These are phyloP conservation scores for Petrea volubilis DNA, from an alignment of 257 asterid genomes.

Conservation along the genomic window DNA sequence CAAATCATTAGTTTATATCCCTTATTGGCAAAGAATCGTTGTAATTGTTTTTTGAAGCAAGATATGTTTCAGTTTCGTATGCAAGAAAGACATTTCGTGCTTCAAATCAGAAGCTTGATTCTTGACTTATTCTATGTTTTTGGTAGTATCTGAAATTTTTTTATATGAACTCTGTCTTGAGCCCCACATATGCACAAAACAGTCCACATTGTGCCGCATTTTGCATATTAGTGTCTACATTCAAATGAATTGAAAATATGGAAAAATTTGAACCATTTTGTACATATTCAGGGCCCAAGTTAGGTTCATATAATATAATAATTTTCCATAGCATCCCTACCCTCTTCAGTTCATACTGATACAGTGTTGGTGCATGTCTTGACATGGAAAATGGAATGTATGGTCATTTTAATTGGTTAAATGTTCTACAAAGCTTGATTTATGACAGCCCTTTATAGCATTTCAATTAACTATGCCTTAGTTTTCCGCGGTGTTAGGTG, in stretches of 20 bases:
- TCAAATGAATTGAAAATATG: no score
- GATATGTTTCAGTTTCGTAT: constrained; percentile 4
- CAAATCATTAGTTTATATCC: neutral
- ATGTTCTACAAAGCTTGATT: constrained; percentile 11
- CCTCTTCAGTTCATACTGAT: neutral
- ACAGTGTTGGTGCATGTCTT: neutral
- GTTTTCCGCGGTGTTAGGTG: constrained; percentile 52
- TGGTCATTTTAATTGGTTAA: neutral
- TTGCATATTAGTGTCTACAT: no score
- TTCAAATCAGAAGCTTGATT: neutral
- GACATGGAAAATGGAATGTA: neutral
- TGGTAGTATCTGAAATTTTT: neutral
- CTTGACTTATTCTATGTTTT: neutral
- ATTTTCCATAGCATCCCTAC: no score
- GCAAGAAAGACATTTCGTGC: neutral
- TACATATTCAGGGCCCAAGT: no score
- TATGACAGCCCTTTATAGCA: neutral
- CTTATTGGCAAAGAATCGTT: neutral
- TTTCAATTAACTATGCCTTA: neutral
- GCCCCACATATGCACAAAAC: no score
- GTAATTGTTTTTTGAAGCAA: neutral
- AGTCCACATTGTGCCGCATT: no score
- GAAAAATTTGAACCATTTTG: no score
- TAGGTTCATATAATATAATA: no score
- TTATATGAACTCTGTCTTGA: no score